phyloP scores from a whole-genome alignment of 805 yeast genomes.

The Metschnikowia matae region DNA sequence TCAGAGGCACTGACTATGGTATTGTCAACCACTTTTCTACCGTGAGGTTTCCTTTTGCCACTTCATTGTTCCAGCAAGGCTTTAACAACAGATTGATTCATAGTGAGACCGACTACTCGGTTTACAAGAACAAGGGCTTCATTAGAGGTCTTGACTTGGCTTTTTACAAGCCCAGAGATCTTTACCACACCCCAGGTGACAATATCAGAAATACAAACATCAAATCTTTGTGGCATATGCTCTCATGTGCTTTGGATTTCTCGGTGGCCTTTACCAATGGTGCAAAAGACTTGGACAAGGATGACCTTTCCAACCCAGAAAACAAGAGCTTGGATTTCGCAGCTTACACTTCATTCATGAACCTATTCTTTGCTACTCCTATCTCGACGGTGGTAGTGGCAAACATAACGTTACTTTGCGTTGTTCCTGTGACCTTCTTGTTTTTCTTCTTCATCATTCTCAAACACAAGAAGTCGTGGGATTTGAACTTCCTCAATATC shows the following conservation, averaged over 20 bases:
- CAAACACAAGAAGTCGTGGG: constrained; percentile 47
- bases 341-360: constrained; percentile 62
- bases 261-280: constrained; percentile 38
- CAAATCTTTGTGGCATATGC: constrained; percentile 82
- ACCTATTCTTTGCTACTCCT: constrained; percentile 54
- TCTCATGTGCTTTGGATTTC: constrained; percentile 63
- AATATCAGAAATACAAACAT: constrained; percentile 58
- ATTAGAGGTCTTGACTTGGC: constrained; percentile 87
- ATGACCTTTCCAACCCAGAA: background rate
- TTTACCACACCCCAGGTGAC: constrained; percentile 79
- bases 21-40: constrained; percentile 54
- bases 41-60: constrained; percentile 69
- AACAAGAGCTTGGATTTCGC: constrained; percentile 38
- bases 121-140: constrained; percentile 58
- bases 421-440: constrained; percentile 51
- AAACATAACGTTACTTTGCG: constrained; percentile 49
- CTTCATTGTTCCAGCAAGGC: constrained; percentile 80
- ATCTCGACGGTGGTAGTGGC: constrained; percentile 44
- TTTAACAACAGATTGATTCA: constrained; percentile 66
- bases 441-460: constrained; percentile 46
- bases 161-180: constrained; percentile 76
- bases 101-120: constrained; percentile 83
- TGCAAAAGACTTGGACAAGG: constrained; percentile 29
- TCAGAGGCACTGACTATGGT: constrained; percentile 78
- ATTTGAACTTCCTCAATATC: constrained; percentile 36